phyloP scores from a whole-genome alignment of 1,139 yeast genomes.

The Scheffersomyces insectosa region DNA sequence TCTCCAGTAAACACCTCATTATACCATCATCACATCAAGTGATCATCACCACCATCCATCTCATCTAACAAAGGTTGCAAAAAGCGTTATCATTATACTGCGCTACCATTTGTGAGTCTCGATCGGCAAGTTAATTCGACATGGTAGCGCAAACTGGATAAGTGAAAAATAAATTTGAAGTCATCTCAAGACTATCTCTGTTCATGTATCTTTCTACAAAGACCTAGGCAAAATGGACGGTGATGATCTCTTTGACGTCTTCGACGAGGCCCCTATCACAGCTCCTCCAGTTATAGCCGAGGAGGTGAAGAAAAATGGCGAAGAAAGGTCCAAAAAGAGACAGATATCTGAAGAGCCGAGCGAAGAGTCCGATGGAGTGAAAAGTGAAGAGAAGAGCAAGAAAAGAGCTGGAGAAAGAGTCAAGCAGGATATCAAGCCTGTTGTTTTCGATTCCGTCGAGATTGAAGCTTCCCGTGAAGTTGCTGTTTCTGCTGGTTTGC shows the following conservation, averaged over 20 bases:
- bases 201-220: too few species aligned
- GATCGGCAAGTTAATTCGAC: too few species aligned
- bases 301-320: constrained; percentile 10
- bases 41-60: too few species aligned
- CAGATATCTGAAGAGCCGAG: constrained; percentile 2
- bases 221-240: constrained; percentile 23
- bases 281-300: constrained; percentile 32
- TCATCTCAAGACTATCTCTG: too few species aligned
- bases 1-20: too few species aligned
- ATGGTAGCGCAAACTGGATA: too few species aligned
- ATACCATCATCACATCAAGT: too few species aligned
- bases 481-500: constrained; percentile 72
- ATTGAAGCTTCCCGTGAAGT: constrained; percentile 91
- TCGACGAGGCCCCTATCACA: constrained; percentile 54
- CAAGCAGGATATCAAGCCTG: constrained; percentile 50
- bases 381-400: constrained; percentile 5
- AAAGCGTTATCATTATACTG: too few species aligned
- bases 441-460: constrained; percentile 86
- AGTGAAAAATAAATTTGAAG: too few species aligned
- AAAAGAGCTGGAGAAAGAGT: constrained; percentile 17
- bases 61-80: too few species aligned
- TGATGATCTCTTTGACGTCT: constrained; percentile 70
- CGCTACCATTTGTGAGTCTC: too few species aligned
- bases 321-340: constrained; percentile 6
- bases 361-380: constrained; percentile 7